Evolutionary conservation across 768 basidiomycete species (phyloP).

Genomic region (Russula brevipes): DNA sequence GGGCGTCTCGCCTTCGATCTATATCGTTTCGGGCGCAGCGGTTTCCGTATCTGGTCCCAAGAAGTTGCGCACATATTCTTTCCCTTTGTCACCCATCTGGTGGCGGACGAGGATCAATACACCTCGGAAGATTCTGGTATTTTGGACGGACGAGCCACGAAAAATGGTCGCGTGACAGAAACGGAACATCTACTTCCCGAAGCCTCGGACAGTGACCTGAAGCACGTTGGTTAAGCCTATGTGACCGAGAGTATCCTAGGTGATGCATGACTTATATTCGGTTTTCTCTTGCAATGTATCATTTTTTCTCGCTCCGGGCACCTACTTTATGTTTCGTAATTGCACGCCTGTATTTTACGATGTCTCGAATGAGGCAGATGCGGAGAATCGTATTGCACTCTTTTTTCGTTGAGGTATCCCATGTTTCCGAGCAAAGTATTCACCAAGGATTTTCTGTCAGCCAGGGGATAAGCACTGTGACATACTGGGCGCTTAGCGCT

Average conservation of each 20-base stretch:
- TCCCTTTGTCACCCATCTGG: not conserved
- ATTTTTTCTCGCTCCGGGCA: not conserved
- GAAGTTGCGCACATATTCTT: slow-evolving; percentile 9
- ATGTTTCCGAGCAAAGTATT: not conserved
- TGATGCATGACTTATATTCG: not conserved
- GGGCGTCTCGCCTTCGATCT: slow-evolving; percentile 11
- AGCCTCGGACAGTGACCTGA: not conserved
- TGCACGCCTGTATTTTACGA: not conserved
- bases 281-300: too few relatives aligned
- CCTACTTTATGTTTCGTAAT: not conserved
- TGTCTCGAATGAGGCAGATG: not conserved
- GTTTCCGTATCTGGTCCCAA: slow-evolving; percentile 15
- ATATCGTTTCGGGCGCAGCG: slow-evolving; percentile 10
- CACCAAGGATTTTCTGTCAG: not conserved
- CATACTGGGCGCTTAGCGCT: not conserved
- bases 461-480: not conserved
- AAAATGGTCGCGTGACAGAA: not conserved
- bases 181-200: not conserved
- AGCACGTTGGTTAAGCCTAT: not conserved
- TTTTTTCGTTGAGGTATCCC: not conserved
- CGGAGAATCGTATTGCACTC: not conserved
- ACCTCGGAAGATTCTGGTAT: slow-evolving; percentile 7
- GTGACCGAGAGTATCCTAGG: not conserved
- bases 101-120: not conserved
- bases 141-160: not conserved